Base-by-base conservation (phyloP, 2,329 filamentous ascomycete genomes). In the Aplosporella prunicola region DNA sequence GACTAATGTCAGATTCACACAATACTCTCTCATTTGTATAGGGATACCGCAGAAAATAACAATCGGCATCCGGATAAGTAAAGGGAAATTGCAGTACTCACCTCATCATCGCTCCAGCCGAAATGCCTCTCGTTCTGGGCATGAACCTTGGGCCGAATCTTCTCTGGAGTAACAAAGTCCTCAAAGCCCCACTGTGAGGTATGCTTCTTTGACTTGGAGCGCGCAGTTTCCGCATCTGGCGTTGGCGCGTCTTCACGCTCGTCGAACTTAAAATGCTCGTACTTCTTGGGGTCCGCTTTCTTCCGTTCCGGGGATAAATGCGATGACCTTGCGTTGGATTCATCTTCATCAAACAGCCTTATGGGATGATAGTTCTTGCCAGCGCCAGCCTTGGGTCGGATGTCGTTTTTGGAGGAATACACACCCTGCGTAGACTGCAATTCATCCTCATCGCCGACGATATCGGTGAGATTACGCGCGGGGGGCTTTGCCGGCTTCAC, bases 81-180 rank as follows among this genome's bases (percentile, higher is more conserved):
- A 27, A 10, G 31, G 10, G 8, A 25, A 18, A 16, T 16, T 9
- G 14, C n/a, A n/a, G 27, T 25, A 58, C 57, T 46, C 40, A 65
- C 64, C 55, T 81, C 74, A 43, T 87, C 80, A 32, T 80, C 78
- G 48, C 80, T 81, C 76, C 84, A 93, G 43, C 69, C 72, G 55
- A 79, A 78, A 57, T 91, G 81, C 39, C 83, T 80, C 43, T 79
- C 72, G 43, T 91, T 78, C 52, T 86, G 76, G 25, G 71, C 66
- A 42, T 78, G 72, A 36, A 72, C 57, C 58, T 80, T 82, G 30
- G 69, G 64, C 4, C 72, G 69, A 32, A 75, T 67, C 68, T 93
- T 94, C 46, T 80, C 73, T 0, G 89, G 89, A 0, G 88, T 94
- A 11, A 68, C 66, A 51, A 93, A 93, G 61, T 94, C 87, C 43